phyloP scores from a whole-genome alignment of 2,329 filamentous ascomycete species.

The Nothomitra cinnamomea region DNA sequence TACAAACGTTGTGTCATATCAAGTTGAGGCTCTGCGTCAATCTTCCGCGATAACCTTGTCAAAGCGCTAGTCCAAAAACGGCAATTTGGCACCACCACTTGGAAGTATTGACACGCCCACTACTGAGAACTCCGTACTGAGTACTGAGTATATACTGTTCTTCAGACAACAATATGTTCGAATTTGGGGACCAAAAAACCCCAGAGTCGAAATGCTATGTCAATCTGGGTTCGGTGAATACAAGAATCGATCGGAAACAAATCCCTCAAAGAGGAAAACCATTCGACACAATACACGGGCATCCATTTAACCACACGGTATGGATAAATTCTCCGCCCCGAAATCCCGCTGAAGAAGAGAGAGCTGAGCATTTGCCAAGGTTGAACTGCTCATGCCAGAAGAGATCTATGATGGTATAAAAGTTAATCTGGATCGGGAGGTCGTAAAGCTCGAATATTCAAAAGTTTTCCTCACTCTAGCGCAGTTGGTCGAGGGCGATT shows the following conservation, averaged over 20 bases:
- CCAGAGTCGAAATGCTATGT: constrained; percentile 51
- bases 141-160: too few relatives aligned
- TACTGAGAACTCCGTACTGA: too few relatives aligned
- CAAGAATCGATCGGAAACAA: constrained; percentile 53
- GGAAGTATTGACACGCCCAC: neutral
- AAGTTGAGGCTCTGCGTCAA: neutral
- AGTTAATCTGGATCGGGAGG: constrained; percentile 30
- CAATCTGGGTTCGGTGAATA: constrained; percentile 47
- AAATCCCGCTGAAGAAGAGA: neutral
- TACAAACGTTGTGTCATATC: neutral
- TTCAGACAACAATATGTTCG: constrained; percentile 21
- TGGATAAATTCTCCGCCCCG: constrained; percentile 5
- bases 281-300: constrained; percentile 49
- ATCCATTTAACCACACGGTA: constrained; percentile 54
- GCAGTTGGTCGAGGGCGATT: constrained; percentile 54
- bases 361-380: constrained; percentile 21
- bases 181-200: constrained; percentile 21
- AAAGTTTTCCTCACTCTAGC: constrained; percentile 55
- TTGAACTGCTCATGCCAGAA: constrained; percentile 57
- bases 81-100: neutral
- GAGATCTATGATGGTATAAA: constrained; percentile 39
- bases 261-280: constrained; percentile 57
- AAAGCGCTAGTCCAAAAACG: neutral
- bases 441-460: constrained; percentile 36
- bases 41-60: neutral